These are phyloP conservation scores for Alternaria angustiovoidea DNA, from an alignment of 2,329 filamentous ascomycete genomes.

Conservation along the genomic window DNA sequence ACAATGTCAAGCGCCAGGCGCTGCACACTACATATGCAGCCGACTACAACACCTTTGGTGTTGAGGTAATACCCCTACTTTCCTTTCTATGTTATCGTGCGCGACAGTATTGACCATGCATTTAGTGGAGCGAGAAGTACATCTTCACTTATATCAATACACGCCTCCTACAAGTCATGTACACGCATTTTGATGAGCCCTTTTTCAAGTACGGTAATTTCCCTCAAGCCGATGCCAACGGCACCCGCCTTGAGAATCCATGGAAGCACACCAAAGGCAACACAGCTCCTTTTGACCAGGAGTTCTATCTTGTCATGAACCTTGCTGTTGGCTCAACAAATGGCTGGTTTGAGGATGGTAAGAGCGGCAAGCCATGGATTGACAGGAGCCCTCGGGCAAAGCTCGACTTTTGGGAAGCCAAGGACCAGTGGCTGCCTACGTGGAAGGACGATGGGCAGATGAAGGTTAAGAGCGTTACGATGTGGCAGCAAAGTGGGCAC, in stretches of 20 bases:
- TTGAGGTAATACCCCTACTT: constrained; percentile 61
- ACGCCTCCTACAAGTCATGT: constrained; percentile 80
- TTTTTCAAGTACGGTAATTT: constrained; percentile 76
- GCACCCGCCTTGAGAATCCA: constrained; percentile 68
- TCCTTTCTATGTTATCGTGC: background rate
- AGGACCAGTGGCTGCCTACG: constrained; percentile 71
- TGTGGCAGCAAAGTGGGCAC: constrained; percentile 59
- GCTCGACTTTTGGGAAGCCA: constrained; percentile 78
- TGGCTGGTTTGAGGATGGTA: constrained; percentile 82
- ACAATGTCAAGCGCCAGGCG: constrained; percentile 77
- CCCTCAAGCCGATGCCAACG: constrained; percentile 69
- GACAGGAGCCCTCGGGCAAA: constrained; percentile 71
- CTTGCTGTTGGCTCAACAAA: constrained; percentile 80
- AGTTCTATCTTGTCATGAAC: constrained; percentile 79
- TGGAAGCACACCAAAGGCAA: constrained; percentile 69
- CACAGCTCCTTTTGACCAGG: constrained; percentile 77
- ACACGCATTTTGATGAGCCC: constrained; percentile 73
- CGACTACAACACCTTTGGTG: constrained; percentile 77
- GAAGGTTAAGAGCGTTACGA: constrained; percentile 72
- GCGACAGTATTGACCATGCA: constrained; percentile 7
- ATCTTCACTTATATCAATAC: constrained; percentile 87
- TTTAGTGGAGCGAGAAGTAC: constrained; percentile 81
- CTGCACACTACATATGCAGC: constrained; percentile 76
- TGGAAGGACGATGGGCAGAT: constrained; percentile 72
- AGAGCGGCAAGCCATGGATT: constrained; percentile 79